Base-by-base conservation (phyloP, 192 early-diverging fungal species). In the Funneliformis geosporum region DNA sequence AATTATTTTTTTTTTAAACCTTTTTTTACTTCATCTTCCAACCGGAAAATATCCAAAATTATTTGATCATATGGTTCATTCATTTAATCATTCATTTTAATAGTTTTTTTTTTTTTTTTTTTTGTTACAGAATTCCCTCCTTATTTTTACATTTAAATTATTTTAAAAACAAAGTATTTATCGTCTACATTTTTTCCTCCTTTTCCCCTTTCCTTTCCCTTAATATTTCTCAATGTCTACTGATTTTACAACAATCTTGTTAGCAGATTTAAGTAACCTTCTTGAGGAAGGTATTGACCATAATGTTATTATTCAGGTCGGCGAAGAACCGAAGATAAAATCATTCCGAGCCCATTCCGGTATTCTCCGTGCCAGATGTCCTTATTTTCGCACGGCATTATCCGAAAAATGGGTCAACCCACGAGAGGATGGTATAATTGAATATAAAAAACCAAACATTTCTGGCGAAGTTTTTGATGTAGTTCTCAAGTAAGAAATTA, bases 381-480 rank as follows among this genome's bases (percentile, higher is more conserved):
- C 73, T 27, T 74, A 74, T 60, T 74, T 74, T 55, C 73, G 47
- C 25, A n/a, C 46, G 7, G 73, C 73, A 23, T 55, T 74, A 60
- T 74, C 73, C 8, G 55, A 74, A 28, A 74, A 25, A 23, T 74
- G 73, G 73, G 38, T 69, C 21, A 74, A 59, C 18, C 11, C 27
- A 39, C 44, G 59, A 50, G 46, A 50, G 18, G 73, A 74, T 74
- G 44, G 73, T 42, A 18, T 39, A 21, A 60, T 74, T 50, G 18
- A 55, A 27, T 74, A 33, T 74, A 38, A 18, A 28, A 74, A 74
- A 18, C 28, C 73, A 27, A 74, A 74, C 42, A 25, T 74, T 60
- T 47, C 44, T 14, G 50, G 28, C 14, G 47, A 74, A 59, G n/a
- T 74, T 21, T 74, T 74, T 74, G 73, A 74, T 55, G 16, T 74